Evolutionary conservation across 2,329 filamentous ascomycete genomes (phyloP).

Genomic region (Aspergillus thermomutatus): DNA sequence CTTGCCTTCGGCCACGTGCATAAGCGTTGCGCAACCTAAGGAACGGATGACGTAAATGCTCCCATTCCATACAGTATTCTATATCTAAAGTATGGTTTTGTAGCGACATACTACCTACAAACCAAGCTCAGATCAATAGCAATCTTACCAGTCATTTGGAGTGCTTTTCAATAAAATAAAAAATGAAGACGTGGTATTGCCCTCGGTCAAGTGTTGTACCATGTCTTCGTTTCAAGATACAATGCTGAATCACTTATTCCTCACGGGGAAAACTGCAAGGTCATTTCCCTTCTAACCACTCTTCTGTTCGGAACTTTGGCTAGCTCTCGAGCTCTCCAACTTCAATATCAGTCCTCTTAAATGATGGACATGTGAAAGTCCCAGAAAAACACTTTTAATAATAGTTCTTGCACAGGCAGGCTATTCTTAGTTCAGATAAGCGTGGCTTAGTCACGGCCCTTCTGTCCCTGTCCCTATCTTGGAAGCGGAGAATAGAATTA

Average conservation of each 20-base stretch:
- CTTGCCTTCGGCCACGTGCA: neutral
- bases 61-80: too few species aligned
- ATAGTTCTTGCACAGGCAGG: neutral
- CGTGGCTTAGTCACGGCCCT: neutral
- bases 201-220: neutral
- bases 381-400: neutral
- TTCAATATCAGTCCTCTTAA: neutral
- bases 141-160: neutral
- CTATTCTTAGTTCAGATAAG: neutral
- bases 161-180: neutral
- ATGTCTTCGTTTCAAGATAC: neutral
- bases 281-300: neutral
- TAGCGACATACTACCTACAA: neutral
- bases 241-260: too few species aligned
- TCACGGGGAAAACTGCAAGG: too few species aligned
- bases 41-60: constrained; percentile 21
- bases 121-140: neutral
- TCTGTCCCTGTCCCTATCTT: neutral
- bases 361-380: neutral
- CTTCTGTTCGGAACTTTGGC: neutral
- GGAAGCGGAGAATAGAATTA: neutral
- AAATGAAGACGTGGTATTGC: neutral
- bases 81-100: neutral
- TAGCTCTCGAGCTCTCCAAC: too few species aligned
- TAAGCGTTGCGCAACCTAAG: constrained; percentile 8